Evolutionary conservation across 108 stramenopile species (phyloP).

Genomic region (Chaetoceros tenuissimus): DNA sequence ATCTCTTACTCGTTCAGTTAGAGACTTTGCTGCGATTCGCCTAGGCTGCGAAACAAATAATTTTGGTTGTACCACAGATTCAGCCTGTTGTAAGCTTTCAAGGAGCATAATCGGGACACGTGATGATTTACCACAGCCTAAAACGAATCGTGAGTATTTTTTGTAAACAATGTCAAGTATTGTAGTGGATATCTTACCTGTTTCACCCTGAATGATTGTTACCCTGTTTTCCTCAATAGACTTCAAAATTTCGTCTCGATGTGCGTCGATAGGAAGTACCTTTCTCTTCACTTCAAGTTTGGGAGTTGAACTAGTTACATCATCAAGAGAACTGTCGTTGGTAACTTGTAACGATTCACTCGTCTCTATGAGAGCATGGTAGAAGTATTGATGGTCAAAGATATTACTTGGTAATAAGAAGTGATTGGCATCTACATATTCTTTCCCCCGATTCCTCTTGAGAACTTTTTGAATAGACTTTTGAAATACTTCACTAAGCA

Average conservation of each 20-base stretch:
- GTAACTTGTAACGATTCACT: not conserved
- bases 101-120: conserved; percentile 83
- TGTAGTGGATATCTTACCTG: no score
- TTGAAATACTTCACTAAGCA: not conserved
- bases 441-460: not conserved
- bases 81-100: conserved; percentile 50
- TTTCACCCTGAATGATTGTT: conserved; percentile 85
- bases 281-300: no score
- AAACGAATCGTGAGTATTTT: no score
- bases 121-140: conserved; percentile 82
- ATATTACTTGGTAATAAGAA: not conserved
- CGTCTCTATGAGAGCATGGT: not conserved
- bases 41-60: conserved; percentile 83
- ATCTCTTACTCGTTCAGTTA: conserved; percentile 74
- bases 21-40: conserved; percentile 78
- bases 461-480: not conserved
- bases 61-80: conserved; percentile 39
- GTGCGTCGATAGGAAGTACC: conserved; percentile 63
- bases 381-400: not conserved
- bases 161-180: no score
- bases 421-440: no score
- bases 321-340: not conserved
- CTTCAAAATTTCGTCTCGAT: conserved; percentile 50
- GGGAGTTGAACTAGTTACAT: not conserved
- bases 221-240: conserved; percentile 56